A percentile compares a stretch with the other conserved stretches of the same genome.
Conservation (phyloP, 148 eudicot species). For the Fagopyrum tataricum region DNA sequence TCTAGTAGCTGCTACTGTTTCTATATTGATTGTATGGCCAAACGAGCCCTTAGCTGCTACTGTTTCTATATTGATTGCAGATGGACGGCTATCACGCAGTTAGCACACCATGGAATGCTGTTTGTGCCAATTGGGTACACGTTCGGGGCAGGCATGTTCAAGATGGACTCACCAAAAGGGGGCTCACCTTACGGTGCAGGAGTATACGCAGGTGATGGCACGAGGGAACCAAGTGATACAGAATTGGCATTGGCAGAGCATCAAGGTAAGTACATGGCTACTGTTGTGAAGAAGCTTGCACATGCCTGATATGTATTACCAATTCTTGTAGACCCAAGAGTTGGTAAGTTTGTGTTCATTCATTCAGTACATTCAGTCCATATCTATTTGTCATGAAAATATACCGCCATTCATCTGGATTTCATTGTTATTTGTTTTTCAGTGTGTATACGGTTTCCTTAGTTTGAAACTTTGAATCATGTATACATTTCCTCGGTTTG, state of each 20-base stretch:
- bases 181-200: conserved; percentile 93
- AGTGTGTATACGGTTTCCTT: neutral
- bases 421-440: neutral
- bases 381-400: neutral
- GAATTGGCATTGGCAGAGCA: conserved; percentile 85
- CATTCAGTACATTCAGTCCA: neutral
- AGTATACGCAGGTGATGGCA: conserved; percentile 81
- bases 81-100: conserved; percentile 89
- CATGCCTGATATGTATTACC: conserved; percentile 23
- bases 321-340: neutral
- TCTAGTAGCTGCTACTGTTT: neutral
- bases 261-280: conserved; percentile 92
- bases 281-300: conserved; percentile 57
- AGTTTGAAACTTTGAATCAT: neutral
- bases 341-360: neutral
- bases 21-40: conserved; percentile 5
- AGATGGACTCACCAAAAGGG: conserved; percentile 76
- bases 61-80: conserved; percentile 25
- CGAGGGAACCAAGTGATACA: conserved; percentile 60
- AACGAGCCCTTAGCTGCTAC: neutral
- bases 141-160: conserved; percentile 89
- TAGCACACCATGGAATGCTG: conserved; percentile 92
- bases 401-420: conserved; percentile 9
- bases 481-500: neutral
- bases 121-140: conserved; percentile 90